Conservation (phyloP, 2,329 filamentous ascomycete genomes). For the Blastomyces gilchristii region DNA sequence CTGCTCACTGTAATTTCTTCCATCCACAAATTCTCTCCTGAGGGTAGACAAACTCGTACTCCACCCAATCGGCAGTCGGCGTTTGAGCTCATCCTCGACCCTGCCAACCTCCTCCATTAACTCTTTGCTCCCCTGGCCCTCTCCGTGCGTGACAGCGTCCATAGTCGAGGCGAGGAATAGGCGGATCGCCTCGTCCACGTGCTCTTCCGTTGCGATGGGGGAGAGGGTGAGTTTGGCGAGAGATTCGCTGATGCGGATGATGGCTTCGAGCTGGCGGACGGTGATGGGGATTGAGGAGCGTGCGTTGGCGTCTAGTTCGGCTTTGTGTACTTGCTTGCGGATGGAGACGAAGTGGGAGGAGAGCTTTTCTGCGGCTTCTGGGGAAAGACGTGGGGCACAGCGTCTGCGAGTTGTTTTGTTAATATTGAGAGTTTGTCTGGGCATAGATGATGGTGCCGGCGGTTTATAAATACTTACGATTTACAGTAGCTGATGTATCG, state of each 20-base stretch:
- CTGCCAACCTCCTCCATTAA: slow-evolving; percentile 81
- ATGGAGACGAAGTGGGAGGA: slow-evolving; percentile 97
- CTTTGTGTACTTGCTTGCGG: slow-evolving; percentile 81
- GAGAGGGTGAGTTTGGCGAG: slow-evolving; percentile 84
- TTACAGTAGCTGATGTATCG: slow-evolving; percentile 96
- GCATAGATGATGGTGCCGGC: slow-evolving; percentile 12
- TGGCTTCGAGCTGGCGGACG: slow-evolving; percentile 90
- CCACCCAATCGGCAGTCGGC: slow-evolving; percentile 87
- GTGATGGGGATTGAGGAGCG: slow-evolving; percentile 95
- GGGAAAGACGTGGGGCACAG: slow-evolving; percentile 81
- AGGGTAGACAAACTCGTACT: slow-evolving; percentile 81
- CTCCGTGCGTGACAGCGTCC: slow-evolving; percentile 90
- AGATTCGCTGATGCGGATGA: slow-evolving; percentile 92
- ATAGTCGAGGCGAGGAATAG: slow-evolving; percentile 94
- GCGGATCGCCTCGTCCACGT: slow-evolving; percentile 95
- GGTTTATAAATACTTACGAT: slow-evolving; percentile 50
- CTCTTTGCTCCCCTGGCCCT: slow-evolving; percentile 72
- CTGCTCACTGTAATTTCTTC: slow-evolving; percentile 80
- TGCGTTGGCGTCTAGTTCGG: slow-evolving; percentile 79
- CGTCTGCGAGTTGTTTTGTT: slow-evolving; percentile 45
- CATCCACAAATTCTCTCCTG: slow-evolving; percentile 81
- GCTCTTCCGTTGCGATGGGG: slow-evolving; percentile 74
- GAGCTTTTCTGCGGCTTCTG: slow-evolving; percentile 87
- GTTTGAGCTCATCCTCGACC: slow-evolving; percentile 78
- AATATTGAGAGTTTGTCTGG: slow-evolving; percentile 23